phyloP scores from a whole-genome alignment of 2,329 filamentous ascomycete genomes.

The Calonectria pteridis region DNA sequence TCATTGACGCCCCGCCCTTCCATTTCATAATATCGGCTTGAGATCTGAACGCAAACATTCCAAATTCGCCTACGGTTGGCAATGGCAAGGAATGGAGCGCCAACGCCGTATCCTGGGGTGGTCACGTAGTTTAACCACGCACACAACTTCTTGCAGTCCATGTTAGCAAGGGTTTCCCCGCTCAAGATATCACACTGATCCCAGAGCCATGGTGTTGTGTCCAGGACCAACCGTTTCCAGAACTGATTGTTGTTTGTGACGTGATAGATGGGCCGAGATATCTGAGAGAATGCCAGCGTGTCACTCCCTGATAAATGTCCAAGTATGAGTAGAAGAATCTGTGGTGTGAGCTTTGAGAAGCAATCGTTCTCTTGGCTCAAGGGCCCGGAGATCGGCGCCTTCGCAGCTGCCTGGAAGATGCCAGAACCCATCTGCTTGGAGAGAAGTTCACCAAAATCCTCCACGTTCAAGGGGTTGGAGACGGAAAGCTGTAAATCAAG shows the following conservation, averaged over 20 bases:
- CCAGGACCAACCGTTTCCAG: constrained; percentile 5
- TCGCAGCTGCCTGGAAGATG: neutral
- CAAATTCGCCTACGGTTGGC: constrained; percentile 25
- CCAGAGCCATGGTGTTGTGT: constrained; percentile 22
- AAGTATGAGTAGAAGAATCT: neutral
- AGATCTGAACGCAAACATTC: neutral
- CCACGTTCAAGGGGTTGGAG: neutral
- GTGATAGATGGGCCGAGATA: neutral
- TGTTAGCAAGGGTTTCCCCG: neutral
- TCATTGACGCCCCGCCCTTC: too few species aligned
- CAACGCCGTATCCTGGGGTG: neutral
- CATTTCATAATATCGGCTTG: neutral
- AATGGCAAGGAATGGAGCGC: constrained; percentile 10
- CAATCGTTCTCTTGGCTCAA: neutral
- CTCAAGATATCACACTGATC: neutral
- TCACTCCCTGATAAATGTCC: neutral
- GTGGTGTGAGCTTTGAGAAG: neutral
- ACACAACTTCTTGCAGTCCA: constrained; percentile 9
- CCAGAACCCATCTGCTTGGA: neutral
- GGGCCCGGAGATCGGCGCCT: too few species aligned
- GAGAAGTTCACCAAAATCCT: neutral
- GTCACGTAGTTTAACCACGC: constrained; percentile 9
- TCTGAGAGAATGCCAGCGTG: neutral
- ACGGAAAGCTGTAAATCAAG: constrained; percentile 11
- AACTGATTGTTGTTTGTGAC: neutral